Evolutionary conservation across 2,329 filamentous ascomycete genomes (phyloP).

Genomic region (Alternaria sp.): DNA sequence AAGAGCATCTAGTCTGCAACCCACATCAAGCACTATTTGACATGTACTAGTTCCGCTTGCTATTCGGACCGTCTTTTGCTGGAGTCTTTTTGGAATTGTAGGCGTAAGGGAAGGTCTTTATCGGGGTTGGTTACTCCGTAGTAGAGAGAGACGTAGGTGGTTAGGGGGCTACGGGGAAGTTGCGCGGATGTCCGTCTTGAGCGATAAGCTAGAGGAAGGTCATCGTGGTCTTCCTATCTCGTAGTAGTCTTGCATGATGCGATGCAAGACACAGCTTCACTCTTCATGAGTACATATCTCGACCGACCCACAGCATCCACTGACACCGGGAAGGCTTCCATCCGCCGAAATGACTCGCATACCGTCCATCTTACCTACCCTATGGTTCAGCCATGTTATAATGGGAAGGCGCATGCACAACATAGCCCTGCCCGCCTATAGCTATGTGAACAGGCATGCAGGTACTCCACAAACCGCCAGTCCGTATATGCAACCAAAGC

Average conservation of each 20-base stretch:
- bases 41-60: neutral
- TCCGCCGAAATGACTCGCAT: neutral
- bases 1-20: neutral
- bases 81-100: neutral
- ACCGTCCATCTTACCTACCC: neutral
- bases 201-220: neutral
- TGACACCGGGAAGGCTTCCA: neutral
- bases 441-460: neutral
- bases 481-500: neutral
- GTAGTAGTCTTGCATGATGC: neutral
- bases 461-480: neutral
- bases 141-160: neutral
- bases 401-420: neutral
- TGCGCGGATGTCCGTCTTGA: neutral
- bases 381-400: neutral
- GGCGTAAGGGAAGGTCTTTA: neutral
- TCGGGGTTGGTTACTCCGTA: neutral
- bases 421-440: neutral
- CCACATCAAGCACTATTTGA: neutral
- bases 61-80: constrained; percentile 1
- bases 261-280: neutral
- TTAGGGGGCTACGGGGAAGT: neutral
- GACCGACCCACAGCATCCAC: neutral
- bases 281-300: neutral
- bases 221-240: neutral